These are phyloP conservation scores for Atractiella rhizophila DNA, from an alignment of 768 basidiomycete species.

Conservation along the genomic window DNA sequence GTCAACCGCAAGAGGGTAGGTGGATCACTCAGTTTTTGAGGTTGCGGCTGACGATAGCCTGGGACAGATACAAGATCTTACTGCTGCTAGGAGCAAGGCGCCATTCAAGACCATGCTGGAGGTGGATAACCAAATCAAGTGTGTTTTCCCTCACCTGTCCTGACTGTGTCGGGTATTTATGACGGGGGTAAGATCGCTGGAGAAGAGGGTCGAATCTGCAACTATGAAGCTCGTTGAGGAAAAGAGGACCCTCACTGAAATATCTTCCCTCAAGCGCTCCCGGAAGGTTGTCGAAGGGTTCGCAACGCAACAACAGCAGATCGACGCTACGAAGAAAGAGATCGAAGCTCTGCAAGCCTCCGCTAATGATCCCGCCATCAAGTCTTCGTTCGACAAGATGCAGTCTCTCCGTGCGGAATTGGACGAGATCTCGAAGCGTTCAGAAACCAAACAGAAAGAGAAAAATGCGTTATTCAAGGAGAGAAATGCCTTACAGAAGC, in stretches of 20 bases:
- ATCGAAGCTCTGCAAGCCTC: constrained; percentile 57
- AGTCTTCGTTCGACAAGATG: constrained; percentile 53
- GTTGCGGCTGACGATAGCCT: no score
- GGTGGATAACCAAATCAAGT: constrained; percentile 67
- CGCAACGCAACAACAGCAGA: constrained; percentile 48
- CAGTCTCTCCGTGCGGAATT: constrained; percentile 61
- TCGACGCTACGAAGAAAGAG: constrained; percentile 47
- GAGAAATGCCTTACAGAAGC: constrained; percentile 40
- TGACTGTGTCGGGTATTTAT: neutral
- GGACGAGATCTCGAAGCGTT: constrained; percentile 58
- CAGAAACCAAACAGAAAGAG: constrained; percentile 56
- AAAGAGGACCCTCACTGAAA: constrained; percentile 80
- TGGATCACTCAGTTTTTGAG: neutral
- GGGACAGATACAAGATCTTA: constrained; percentile 53
- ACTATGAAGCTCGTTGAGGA: constrained; percentile 78
- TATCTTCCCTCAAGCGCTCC: constrained; percentile 38
- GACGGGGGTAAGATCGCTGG: constrained; percentile 18
- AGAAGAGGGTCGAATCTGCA: constrained; percentile 78
- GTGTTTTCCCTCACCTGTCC: constrained; percentile 18
- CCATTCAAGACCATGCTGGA: constrained; percentile 58
- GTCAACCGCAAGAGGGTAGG: constrained; percentile 51
- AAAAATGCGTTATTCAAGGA: constrained; percentile 67
- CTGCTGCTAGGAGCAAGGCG: constrained; percentile 49
- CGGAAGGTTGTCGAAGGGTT: constrained; percentile 57
- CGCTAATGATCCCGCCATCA: constrained; percentile 71